A percentile compares a stretch with the other conserved stretches of the same genome.
Conservation (phyloP, 139 green algal genomes). For the Yamagishiella unicocca region DNA sequence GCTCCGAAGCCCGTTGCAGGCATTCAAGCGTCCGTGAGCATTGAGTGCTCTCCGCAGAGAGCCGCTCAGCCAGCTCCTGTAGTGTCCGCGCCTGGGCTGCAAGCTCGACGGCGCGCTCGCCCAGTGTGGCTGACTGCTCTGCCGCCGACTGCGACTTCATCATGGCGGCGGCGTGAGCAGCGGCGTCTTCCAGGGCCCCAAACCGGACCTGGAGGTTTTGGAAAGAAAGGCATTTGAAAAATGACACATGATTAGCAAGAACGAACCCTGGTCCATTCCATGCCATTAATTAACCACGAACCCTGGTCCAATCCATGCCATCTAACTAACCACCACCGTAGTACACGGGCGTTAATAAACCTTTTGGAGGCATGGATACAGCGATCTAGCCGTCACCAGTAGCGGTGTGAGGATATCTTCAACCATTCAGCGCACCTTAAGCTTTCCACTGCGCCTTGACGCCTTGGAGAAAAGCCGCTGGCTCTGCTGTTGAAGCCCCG, state of each 20-base stretch:
- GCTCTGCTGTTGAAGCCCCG: conserved; percentile 9
- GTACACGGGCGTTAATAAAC: too few relatives aligned
- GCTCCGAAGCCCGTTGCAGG: background rate
- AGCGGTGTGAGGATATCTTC: background rate
- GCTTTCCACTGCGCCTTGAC: background rate
- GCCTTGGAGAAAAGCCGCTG: conserved; percentile 34
- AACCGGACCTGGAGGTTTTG: background rate
- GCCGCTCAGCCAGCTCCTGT: background rate
- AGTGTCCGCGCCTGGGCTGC: background rate
- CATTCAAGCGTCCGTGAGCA: background rate
- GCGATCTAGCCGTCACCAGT: too few relatives aligned
- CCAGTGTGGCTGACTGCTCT: background rate
- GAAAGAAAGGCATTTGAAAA: background rate
- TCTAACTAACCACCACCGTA: too few relatives aligned
- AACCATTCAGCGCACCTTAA: background rate
- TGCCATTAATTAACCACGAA: too few relatives aligned
- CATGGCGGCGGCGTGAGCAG: background rate
- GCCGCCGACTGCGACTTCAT: background rate
- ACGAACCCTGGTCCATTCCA: too few relatives aligned
- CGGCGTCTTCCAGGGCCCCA: background rate
- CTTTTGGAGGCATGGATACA: too few relatives aligned
- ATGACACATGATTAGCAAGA: too few relatives aligned
- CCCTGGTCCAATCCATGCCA: too few relatives aligned
- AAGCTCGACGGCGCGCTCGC: conserved; percentile 10
- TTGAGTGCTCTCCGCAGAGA: background rate